Evolutionary conservation across 495 filamentous ascomycete genomes (phyloP).

Genomic region (Neurospora terricola): DNA sequence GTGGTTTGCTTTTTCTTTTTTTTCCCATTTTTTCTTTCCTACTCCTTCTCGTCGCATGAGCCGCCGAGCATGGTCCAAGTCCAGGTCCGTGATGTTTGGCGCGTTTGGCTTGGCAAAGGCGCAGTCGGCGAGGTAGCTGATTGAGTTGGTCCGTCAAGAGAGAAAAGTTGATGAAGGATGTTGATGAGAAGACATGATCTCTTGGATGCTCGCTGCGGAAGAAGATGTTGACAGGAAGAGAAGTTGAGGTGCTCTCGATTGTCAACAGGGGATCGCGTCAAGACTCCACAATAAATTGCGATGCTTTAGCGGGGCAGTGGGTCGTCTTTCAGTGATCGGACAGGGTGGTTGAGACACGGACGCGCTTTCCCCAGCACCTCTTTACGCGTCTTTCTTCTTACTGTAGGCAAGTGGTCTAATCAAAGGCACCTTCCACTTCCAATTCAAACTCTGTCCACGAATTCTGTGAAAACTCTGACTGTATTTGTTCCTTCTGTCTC

Average conservation of each 20-base stretch:
- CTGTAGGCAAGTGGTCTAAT: background rate
- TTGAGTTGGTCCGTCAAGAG: background rate
- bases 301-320: background rate
- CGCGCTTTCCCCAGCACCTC: background rate
- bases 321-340: background rate
- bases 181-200: background rate
- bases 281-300: background rate
- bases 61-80: background rate
- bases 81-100: background rate
- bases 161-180: background rate
- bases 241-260: background rate
- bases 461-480: background rate
- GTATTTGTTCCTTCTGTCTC: background rate
- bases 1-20: background rate
- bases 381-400: background rate
- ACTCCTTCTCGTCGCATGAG: background rate
- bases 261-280: background rate
- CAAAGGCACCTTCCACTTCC: background rate
- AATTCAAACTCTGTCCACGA: background rate
- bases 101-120: background rate
- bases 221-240: background rate
- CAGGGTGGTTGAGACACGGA: background rate
- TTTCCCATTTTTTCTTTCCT: background rate
- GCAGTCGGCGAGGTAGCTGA: background rate
- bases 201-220: background rate